phyloP scores from a whole-genome alignment of 1,284 basidiomycete genomes.

The Amylostereum chailletii region DNA sequence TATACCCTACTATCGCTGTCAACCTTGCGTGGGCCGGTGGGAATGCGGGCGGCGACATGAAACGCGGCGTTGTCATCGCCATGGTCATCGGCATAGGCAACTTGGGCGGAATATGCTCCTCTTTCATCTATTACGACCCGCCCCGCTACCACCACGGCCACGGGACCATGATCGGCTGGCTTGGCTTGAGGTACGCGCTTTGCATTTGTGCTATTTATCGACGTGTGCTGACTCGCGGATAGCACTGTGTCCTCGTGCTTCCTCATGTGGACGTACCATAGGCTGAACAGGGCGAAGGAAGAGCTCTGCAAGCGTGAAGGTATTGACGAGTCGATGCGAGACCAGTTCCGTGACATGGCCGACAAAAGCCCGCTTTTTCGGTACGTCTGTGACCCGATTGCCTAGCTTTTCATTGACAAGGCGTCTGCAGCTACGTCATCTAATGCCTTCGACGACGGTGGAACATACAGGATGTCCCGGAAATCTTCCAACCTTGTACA shows the following conservation, averaged over 20 bases:
- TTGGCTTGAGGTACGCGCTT: conserved; percentile 27
- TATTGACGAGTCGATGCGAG: conserved; percentile 26
- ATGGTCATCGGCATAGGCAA: conserved; percentile 48
- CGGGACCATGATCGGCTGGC: conserved; percentile 38
- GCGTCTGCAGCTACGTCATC: too few species aligned
- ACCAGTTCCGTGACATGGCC: conserved; percentile 33
- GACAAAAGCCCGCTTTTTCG: conserved; percentile 42
- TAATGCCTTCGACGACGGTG: too few species aligned
- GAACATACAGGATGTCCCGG: too few species aligned
- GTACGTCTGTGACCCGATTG: conserved; percentile 17
- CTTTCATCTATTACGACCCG: conserved; percentile 33
- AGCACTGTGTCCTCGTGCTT: conserved; percentile 18
- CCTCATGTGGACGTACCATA: conserved; percentile 32
- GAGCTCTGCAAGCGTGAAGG: conserved; percentile 26
- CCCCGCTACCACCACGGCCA: conserved; percentile 43
- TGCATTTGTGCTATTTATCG: neutral
- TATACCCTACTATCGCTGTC: conserved; percentile 45
- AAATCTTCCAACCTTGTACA: too few species aligned
- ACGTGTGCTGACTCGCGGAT: neutral
- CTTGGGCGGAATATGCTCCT: conserved; percentile 36
- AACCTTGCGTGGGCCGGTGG: conserved; percentile 46
- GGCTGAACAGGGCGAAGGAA: conserved; percentile 32
- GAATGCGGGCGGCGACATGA: conserved; percentile 47
- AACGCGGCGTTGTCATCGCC: conserved; percentile 43
- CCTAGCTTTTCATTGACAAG: too few species aligned